Base-by-base conservation (phyloP, 1,284 basidiomycete species). In the Vanrija pseudolonga region DNA sequence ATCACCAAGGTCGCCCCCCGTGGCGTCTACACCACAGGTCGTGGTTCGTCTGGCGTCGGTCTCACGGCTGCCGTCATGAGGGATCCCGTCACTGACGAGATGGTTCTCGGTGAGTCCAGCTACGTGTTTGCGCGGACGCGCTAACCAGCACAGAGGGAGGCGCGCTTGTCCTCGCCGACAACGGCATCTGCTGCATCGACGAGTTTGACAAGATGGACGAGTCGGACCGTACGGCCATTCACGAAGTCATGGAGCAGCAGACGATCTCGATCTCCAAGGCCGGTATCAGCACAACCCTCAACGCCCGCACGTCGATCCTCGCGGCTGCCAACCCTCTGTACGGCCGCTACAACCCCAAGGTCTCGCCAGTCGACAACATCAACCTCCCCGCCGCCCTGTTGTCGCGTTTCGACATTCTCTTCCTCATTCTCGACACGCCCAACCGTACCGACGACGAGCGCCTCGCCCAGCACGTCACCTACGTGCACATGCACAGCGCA, bases 141-240 rank as follows among this genome's bases (percentile, higher is more conserved):
- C 49, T 22, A 38, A 36, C 41, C 17, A 37, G 23, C 62, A 15
- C 74, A 95, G 96, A 99, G 87, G 96, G 96, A 12, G 96, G 96
- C 46, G 96, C 96, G 8, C 84, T 99, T 40, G 96, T 99, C 2
- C 83, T 99, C 23, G 96, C 96, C 4, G 96, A 99, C 77, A 98
- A 98, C 66, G 96, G 96, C 32, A 98, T 99, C 69, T 97, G 94
- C 78, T 98, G 95, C 76, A 98, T 99, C 64, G 96, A 99, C 70
- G 96, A 99, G 73, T 99, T 99, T 73, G 96, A 99, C 80, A 98
- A 99, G 78, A 99, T 99, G 96, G 96, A 98, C 64, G 96, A 98
- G 76, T 77, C 89, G 2, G 96, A 98, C 76, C 84, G 96, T 59
- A 98, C 96, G 0, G 92, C 96, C 14, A 98, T 99, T 61, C 96